phyloP scores from a whole-genome alignment of 805 yeast species.

The Metschnikowia corniflorae region DNA sequence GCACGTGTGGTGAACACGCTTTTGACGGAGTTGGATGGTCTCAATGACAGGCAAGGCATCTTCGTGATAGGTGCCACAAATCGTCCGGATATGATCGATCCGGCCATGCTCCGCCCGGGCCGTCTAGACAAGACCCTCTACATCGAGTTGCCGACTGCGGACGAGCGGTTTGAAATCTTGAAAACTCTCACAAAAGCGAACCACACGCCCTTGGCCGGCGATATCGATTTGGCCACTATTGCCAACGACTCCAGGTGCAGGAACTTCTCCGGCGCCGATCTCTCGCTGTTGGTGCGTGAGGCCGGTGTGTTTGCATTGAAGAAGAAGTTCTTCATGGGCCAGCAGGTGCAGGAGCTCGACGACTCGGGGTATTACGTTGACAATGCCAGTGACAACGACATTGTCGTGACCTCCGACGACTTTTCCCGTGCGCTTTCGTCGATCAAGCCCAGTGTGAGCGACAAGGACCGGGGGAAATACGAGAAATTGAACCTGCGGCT shows the following conservation, averaged over 20 bases:
- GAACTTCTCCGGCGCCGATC: constrained; percentile 94
- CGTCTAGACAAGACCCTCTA: constrained; percentile 89
- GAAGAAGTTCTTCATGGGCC: constrained; percentile 56
- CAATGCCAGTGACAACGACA: constrained; percentile 28
- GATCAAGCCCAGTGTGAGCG: constrained; percentile 89
- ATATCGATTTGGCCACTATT: constrained; percentile 58
- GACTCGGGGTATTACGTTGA: constrained; percentile 36
- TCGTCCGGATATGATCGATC: constrained; percentile 96
- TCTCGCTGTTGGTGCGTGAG: constrained; percentile 86
- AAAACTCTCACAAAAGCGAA: constrained; percentile 68
- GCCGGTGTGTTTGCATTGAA: constrained; percentile 90
- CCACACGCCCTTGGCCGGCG: constrained; percentile 66
- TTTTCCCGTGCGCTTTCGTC: constrained; percentile 67
- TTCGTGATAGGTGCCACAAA: constrained; percentile 96
- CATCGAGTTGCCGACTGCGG: constrained; percentile 79
- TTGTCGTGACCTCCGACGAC: constrained; percentile 61
- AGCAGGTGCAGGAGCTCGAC: constrained; percentile 37
- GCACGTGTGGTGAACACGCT: constrained; percentile 93
- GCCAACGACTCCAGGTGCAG: constrained; percentile 78
- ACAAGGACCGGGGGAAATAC: constrained; percentile 73
- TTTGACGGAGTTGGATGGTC: constrained; percentile 91
- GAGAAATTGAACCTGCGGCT: constrained; percentile 67
- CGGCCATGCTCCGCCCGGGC: constrained; percentile 97
- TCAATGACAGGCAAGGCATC: constrained; percentile 87
- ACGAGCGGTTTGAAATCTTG: constrained; percentile 79